phyloP scores from a whole-genome alignment of 345 rosid species.

The Erodium maritimum region DNA sequence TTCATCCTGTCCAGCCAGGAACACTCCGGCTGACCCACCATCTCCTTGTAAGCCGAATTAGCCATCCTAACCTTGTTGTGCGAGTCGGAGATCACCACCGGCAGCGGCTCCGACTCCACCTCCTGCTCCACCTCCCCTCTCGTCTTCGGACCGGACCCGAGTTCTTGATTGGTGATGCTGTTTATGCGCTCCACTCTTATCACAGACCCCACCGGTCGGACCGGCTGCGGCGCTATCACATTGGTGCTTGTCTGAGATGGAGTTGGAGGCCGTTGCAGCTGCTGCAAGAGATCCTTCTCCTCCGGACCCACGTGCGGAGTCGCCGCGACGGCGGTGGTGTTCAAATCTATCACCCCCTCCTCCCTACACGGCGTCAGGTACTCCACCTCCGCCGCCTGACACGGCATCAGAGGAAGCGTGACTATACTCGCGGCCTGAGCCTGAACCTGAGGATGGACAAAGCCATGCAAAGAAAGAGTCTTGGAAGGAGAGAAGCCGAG shows the following conservation, averaged over 20 bases:
- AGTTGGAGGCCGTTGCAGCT: slow-evolving; percentile 38
- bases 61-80: slow-evolving; percentile 68
- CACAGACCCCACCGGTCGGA: slow-evolving; percentile 71
- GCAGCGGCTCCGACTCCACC: slow-evolving; percentile 57
- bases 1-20: slow-evolving; percentile 70
- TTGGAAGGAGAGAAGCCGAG: not conserved
- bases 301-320: slow-evolving; percentile 30
- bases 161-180: slow-evolving; percentile 11
- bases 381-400: slow-evolving; percentile 25
- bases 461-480: slow-evolving; percentile 24
- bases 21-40: slow-evolving; percentile 97
- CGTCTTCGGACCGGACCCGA: slow-evolving; percentile 17
- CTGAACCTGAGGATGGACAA: slow-evolving; percentile 24
- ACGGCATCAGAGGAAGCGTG: slow-evolving; percentile 67
- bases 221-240: slow-evolving; percentile 55
- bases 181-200: slow-evolving; percentile 54
- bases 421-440: slow-evolving; percentile 41
- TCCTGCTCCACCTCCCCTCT: slow-evolving; percentile 70
- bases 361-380: slow-evolving; percentile 28
- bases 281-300: slow-evolving; percentile 49
- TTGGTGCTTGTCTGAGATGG: slow-evolving; percentile 9
- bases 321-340: slow-evolving; percentile 5
- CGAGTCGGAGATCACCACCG: slow-evolving; percentile 66
- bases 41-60: slow-evolving; percentile 82
- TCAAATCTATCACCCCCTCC: slow-evolving; percentile 45